Evolutionary conservation across 768 basidiomycete species (phyloP).

Genomic region (Psilocybe azurescens): DNA sequence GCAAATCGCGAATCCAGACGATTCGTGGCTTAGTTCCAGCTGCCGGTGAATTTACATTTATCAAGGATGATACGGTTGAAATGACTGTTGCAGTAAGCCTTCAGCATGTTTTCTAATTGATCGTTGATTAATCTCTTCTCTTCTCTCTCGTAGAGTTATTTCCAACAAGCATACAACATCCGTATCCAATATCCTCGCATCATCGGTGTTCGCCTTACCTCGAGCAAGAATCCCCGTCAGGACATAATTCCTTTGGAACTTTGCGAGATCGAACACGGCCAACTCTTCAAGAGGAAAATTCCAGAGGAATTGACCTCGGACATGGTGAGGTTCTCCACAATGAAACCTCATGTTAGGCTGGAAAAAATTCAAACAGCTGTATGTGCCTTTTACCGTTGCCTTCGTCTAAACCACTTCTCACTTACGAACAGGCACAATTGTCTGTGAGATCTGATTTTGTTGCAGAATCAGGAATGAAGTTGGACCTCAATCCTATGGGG

Average conservation of each 20-base stretch:
- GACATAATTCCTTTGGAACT: slow-evolving; percentile 57
- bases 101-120: background rate
- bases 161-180: slow-evolving; percentile 36
- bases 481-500: slow-evolving; percentile 31
- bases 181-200: slow-evolving; percentile 37
- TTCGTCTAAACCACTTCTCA: background rate
- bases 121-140: background rate
- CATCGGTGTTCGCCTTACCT: slow-evolving; percentile 42
- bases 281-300: slow-evolving; percentile 52
- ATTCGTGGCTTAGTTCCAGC: slow-evolving; percentile 40
- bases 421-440: slow-evolving; percentile 12
- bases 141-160: slow-evolving; percentile 44
- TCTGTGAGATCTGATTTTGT: slow-evolving; percentile 37
- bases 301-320: slow-evolving; percentile 38
- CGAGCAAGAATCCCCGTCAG: slow-evolving; percentile 25
- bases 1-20: slow-evolving; percentile 32
- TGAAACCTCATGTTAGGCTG: slow-evolving; percentile 48
- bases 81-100: slow-evolving; percentile 45
- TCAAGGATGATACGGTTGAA: slow-evolving; percentile 32
- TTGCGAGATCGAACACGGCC: slow-evolving; percentile 48
- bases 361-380: slow-evolving; percentile 40
- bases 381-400: background rate
- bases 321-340: slow-evolving; percentile 54
- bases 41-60: slow-evolving; percentile 46
- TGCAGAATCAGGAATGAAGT: slow-evolving; percentile 42